Base-by-base conservation (phyloP, 352 stramenopile genomes). In the Peronosclerospora sorghi region DNA sequence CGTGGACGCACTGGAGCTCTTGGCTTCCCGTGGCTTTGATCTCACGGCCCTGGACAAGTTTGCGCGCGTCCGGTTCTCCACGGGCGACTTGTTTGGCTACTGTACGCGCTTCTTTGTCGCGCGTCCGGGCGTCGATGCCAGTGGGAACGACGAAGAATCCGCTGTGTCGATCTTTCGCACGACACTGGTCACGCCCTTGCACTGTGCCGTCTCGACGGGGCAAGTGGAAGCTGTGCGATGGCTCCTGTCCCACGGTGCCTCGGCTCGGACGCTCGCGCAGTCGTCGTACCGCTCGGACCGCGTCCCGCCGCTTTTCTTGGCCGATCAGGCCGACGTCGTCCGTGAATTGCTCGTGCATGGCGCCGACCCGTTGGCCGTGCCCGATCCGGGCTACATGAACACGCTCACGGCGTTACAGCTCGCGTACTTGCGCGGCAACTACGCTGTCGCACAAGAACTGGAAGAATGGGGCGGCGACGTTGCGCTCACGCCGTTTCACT, bases 391-490 rank as follows among this genome's bases (percentile, higher is more conserved):
- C 9, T 72, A 71, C 51, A 79, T 84, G 67, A 87, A 91, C 57
- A 91, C 78, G 9, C 32, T 91, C 2, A 88, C 78, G 3, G 78
- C 65, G 2, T 59, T 91, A 15, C 75, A 91, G 27, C 51, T 88
- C 2, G 75, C 78, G 15, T 91, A 91, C 43, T 27, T 91, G 20
- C 68, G 79, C 28, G 65, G 73, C 6, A 87, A 89, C 51, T 86
- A 77, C 29, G 74, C 77, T 0, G 73, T 91, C 0, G 77, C 71
- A 0, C 71, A 83, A 27, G 76, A 83, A 35, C 58, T 91, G 0
- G 79, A 91, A 47, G 74, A 86, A 12, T 85, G 73, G 73, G 79
- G 79, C 26, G 69, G 72, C 5, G 79, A 91, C 44, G 73, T 91
- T 0, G 76, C 79, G 4, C 53, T 91, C 12, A 91, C 79, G 21